Conservation (phyloP, 306 rosid species). For the Alnus glutinosa region DNA sequence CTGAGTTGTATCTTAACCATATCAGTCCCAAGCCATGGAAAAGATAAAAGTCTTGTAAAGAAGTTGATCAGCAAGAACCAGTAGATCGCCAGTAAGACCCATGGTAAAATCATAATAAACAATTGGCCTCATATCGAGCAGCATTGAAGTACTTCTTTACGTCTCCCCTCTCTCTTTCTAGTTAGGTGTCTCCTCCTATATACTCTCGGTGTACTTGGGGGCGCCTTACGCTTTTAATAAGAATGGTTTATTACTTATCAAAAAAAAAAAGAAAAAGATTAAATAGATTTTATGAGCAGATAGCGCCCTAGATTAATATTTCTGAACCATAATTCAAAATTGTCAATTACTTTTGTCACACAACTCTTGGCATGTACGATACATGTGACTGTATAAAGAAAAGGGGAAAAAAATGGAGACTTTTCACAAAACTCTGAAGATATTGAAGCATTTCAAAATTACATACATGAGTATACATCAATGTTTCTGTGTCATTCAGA, state of each 20-base stretch:
- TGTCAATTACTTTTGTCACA: neutral
- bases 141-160: neutral
- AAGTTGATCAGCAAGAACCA: neutral
- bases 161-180: no score
- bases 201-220: no score
- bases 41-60: neutral
- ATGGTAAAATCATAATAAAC: neutral
- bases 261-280: neutral
- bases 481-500: constrained; percentile 13
- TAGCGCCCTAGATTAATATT: neutral
- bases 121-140: neutral
- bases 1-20: neutral
- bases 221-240: no score
- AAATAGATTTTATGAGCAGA: neutral
- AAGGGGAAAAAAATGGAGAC: neutral
- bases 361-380: no score
- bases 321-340: neutral
- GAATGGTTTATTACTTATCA: no score
- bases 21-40: neutral
- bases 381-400: neutral
- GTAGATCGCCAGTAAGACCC: neutral
- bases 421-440: neutral
- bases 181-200: no score
- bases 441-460: neutral
- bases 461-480: neutral